These are phyloP conservation scores for Phyllosticta paracitricarpa DNA, from an alignment of 2,329 filamentous ascomycete species.

Conservation along the genomic window DNA sequence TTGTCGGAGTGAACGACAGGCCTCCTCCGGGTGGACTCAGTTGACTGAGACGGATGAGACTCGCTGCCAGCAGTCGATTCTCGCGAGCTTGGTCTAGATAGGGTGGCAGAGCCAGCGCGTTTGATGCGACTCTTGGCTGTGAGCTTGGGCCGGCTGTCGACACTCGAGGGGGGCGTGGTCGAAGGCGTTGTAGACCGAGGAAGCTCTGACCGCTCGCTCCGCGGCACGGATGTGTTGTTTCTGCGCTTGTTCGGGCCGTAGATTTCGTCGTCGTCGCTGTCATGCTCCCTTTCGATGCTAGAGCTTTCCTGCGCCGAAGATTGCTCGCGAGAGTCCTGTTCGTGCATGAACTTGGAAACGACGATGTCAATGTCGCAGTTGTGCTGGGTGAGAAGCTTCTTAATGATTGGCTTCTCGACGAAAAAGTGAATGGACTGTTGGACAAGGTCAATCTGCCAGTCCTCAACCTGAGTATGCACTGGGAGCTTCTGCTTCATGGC, in stretches of 20 bases:
- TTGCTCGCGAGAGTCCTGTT: constrained; percentile 30
- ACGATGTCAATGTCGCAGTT: constrained; percentile 45
- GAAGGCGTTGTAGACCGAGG: not conserved
- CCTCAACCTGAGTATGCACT: constrained; percentile 33
- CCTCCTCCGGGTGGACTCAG: not conserved
- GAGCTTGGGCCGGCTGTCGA: not conserved
- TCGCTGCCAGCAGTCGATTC: not conserved
- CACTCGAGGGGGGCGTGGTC: not conserved
- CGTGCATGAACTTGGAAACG: constrained; percentile 42
- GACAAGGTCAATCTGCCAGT: constrained; percentile 48
- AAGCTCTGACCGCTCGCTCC: not conserved
- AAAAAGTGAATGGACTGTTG: constrained; percentile 41
- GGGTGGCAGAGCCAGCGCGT: not conserved
- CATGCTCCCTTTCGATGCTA: constrained; percentile 42
- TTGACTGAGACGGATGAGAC: not conserved
- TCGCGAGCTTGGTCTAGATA: not conserved
- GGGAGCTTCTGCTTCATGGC: constrained; percentile 28
- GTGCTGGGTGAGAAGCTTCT: constrained; percentile 42
- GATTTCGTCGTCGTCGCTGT: constrained; percentile 39
- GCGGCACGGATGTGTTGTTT: not conserved
- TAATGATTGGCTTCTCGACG: constrained; percentile 41
- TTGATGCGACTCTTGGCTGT: constrained; percentile 1
- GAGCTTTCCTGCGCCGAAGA: constrained; percentile 37
- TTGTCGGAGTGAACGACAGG: not conserved
- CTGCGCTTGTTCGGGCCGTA: constrained; percentile 39